phyloP scores from a whole-genome alignment of 139 green algal genomes.

The Deuterostichococcus epilithicus region DNA sequence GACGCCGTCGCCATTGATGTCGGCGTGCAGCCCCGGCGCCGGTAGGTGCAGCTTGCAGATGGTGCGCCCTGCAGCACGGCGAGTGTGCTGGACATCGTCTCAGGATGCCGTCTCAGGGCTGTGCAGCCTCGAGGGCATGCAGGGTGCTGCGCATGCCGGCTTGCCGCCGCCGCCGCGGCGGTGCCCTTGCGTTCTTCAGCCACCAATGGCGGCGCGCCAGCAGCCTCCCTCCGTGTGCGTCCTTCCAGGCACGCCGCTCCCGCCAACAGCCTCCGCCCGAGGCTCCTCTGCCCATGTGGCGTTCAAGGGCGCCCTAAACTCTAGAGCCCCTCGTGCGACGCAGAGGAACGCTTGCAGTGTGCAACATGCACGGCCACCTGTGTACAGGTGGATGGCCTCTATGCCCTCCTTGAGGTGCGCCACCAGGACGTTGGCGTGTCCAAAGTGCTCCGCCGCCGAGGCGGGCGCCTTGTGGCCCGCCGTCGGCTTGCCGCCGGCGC shows the following conservation, averaged over 20 bases:
- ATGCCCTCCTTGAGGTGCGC: conserved; percentile 89
- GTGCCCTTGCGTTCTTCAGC: too few relatives aligned
- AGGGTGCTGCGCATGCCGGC: too few relatives aligned
- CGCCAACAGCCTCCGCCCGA: too few relatives aligned
- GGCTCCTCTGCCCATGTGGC: too few relatives aligned
- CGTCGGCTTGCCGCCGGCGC: not conserved
- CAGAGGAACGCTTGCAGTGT: not conserved
- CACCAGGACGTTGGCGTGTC: conserved; percentile 82
- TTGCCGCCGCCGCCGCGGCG: too few relatives aligned
- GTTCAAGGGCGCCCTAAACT: too few relatives aligned
- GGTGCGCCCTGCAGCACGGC: conserved; percentile 40
- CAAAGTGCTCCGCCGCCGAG: not conserved
- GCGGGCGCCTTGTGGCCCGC: not conserved
- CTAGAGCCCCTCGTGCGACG: too few relatives aligned
- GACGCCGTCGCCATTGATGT: conserved; percentile 94
- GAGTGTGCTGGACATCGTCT: not conserved
- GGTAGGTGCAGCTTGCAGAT: conserved; percentile 84
- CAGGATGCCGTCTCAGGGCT: not conserved
- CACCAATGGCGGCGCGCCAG: too few relatives aligned
- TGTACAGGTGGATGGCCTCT: conserved; percentile 87
- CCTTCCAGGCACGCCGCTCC: too few relatives aligned
- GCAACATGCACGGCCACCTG: conserved; percentile 34
- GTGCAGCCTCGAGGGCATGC: too few relatives aligned
- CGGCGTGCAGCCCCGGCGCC: conserved; percentile 72
- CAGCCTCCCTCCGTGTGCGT: too few relatives aligned